Conservation (phyloP, 164 flowering plant species). For the Magnolia changhungtana region DNA sequence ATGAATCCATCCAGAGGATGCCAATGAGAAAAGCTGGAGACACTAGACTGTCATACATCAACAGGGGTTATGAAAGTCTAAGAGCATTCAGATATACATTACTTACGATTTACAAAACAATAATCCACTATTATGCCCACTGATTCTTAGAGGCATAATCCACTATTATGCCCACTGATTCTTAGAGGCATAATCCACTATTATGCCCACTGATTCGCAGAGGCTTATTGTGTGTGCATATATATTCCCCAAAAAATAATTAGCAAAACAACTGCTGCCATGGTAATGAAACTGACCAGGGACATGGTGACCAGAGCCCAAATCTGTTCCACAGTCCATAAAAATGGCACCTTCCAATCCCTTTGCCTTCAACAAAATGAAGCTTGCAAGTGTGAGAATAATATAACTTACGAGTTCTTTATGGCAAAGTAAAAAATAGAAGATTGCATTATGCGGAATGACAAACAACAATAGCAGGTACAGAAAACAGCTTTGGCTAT, state of each 20-base stretch:
- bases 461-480: too few species aligned
- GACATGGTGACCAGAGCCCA: conserved; percentile 77
- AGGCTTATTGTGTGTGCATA: not conserved
- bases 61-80: too few species aligned
- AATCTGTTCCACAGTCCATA: conserved; percentile 82
- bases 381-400: not conserved
- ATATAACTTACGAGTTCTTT: not conserved
- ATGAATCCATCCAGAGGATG: too few species aligned
- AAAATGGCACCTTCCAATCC: conserved; percentile 73
- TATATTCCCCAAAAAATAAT: not conserved
- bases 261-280: not conserved
- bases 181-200: too few species aligned
- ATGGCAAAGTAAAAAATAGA: not conserved
- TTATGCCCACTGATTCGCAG: too few species aligned
- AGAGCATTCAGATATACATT: too few species aligned
- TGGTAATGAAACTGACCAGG: conserved; percentile 54
- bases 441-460: not conserved
- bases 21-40: too few species aligned
- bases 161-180: too few species aligned
- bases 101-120: too few species aligned
- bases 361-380: conserved; percentile 28
- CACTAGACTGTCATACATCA: too few species aligned
- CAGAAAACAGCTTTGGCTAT: not conserved
- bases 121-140: too few species aligned
- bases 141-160: too few species aligned